Base-by-base conservation (phyloP, 805 yeast genomes). In the Wickerhamiella azyma region DNA sequence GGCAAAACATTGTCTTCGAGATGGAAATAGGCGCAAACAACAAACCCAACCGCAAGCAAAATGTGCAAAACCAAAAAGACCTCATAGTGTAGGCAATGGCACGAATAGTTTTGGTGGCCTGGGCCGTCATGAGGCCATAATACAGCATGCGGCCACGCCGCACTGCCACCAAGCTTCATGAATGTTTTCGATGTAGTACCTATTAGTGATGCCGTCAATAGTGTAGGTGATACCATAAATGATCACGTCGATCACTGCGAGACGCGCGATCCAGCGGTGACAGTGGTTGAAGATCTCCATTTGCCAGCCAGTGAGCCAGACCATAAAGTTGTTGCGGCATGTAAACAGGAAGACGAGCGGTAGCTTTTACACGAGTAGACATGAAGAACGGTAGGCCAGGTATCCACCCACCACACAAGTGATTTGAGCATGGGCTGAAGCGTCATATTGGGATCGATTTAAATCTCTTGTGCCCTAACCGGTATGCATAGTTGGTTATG, bases 321-420 rank as follows among this genome's bases (percentile, higher is more conserved):
- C 69, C 57, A 81, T 66, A 28, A 82, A 72, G 57, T 79, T 82
- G 59, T 82, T 82, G 57, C 88, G 67, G 21, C 81, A 79, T 10
- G 80, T 76, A 56, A 76, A 75, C 45, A 76, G 58, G 28, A 75
- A 65, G 63, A 68, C 58, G 18, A 66, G 63, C 2, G 66, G 54
- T 28, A 42, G 35, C n/a, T 42, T 36, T 36, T 42, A 42, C 45
- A 42, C 28, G 35, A 42, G 29, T 13, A 42, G 21, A 28, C 18
- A 40, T 11, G 26, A 9, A 3, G 45, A 2, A 26, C 45, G 45
- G 28, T 28, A 42, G n/a, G 29, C 45, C n/a, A 42, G 18, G 14
- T 36, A 35, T 2, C 36, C 33, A 7, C 36, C 33, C 8, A 42
- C 26, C 8, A 14, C 14, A 3, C n/a, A n/a, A n/a, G n/a, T n/a